Conservation (phyloP, 164 flowering plant species). For the Cinnamomum micranthum region DNA sequence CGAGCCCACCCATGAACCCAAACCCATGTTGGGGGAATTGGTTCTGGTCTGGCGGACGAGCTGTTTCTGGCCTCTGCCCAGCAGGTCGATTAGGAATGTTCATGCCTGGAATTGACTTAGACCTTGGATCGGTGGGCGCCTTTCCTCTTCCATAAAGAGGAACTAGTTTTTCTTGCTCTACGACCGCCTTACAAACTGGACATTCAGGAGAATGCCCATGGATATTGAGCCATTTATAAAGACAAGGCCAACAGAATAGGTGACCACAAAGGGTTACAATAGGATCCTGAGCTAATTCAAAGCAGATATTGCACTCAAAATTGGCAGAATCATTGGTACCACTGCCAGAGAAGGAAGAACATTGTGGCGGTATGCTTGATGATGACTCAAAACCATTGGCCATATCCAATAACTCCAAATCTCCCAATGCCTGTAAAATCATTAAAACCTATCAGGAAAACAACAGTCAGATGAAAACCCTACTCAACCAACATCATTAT, state of each 20-base stretch:
- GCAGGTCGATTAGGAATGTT: slow-evolving; percentile 62
- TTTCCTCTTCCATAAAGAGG: slow-evolving; percentile 83
- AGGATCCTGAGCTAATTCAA: slow-evolving; percentile 80
- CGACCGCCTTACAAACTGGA: slow-evolving; percentile 74
- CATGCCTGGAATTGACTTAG: slow-evolving; percentile 53
- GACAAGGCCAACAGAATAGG: slow-evolving; percentile 82
- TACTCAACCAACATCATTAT: neutral
- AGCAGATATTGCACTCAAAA: slow-evolving; percentile 80
- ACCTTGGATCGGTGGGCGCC: slow-evolving; percentile 51
- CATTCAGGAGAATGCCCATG: slow-evolving; percentile 66
- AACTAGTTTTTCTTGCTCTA: slow-evolving; percentile 66
- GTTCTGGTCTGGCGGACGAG: slow-evolving; percentile 40
- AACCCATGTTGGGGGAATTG: slow-evolving; percentile 37
- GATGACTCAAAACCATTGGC: slow-evolving; percentile 25
- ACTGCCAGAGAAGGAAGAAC: slow-evolving; percentile 36
- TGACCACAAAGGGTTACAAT: slow-evolving; percentile 75
- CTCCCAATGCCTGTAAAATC: neutral
- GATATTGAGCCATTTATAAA: slow-evolving; percentile 66
- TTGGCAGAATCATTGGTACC: slow-evolving; percentile 42
- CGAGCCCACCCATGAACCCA: slow-evolving; percentile 55
- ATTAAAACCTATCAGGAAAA: neutral
- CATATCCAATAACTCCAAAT: slow-evolving; percentile 3
- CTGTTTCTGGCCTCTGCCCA: slow-evolving; percentile 77
- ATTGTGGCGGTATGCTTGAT: slow-evolving; percentile 35
- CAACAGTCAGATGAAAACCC: neutral